Base-by-base conservation (phyloP, 2,329 filamentous ascomycete genomes). In the Plenodomus tracheiphilus region DNA sequence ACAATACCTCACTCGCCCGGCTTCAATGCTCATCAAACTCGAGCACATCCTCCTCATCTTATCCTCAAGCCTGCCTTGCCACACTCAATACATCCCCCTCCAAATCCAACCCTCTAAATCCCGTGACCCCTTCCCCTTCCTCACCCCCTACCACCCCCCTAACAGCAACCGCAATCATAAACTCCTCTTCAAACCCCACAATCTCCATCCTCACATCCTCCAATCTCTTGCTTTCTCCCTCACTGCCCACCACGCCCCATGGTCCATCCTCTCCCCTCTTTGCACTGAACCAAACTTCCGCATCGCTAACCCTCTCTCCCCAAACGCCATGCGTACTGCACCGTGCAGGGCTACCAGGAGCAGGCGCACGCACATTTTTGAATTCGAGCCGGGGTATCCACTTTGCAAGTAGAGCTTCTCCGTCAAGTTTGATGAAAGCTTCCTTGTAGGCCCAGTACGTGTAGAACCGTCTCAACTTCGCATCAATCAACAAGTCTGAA, bases 381-480 rank as follows among this genome's bases (percentile, higher is more conserved):
- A 93, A 89, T 61, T 91, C 86, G 8, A 92, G 74, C 41, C 87
- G 81, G 42, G 75, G 76, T 41, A 93, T 77, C 89, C 89, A 93
- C 3, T 78, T 77, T 0, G 89, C 89, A 8, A 91, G 76, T 49
- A 93, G 77, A 0, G 87, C 89, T 62, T 92, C 87, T 20, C 89
- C 89, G 22, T 87, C 88, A 75, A 93, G 85, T 80, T 92, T 93
- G 71, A 92, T 85, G 67, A 89, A 92, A 1, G 88, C 85, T 74
- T 93, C 89, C 60, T 89, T 85, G 69, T 90, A 80, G 68, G 86
- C 89, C 86, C 88, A 93, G 50, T 88, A 82, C 1, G 87, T 81
- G 68, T 91, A 93, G 66, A 93, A 93, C 44, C 81, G 79, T 4
- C 87, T 79, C 21, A 92, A 75, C 64, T 85, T 85, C 18, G 75